Evolutionary conservation across 208 protist genomes (phyloP), one percentile per base, ranked within the genome.

Genomic region (Acanthamoeba sp.): DNA sequence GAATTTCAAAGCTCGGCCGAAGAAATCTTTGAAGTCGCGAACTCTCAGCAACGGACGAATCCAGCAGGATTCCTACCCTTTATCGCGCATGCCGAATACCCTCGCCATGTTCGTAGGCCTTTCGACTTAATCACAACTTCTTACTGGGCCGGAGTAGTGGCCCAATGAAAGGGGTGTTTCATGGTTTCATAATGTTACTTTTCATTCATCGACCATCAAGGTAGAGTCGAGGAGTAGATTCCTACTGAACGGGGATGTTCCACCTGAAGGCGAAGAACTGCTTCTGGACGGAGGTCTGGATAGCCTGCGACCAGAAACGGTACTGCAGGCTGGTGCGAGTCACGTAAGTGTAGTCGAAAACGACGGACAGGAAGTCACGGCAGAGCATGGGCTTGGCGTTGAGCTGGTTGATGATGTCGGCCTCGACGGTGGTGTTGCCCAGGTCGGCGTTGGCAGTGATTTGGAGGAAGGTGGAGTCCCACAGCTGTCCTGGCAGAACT

Each of bases 301-400:
- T 27, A 14, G 50, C 50, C 27, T 62, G 50, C 1, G 48, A 29
- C 40, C 69, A 78, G 38, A 78, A 78, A 5, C 69, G 69, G 34
- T 52, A 88, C 48, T 64, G 78, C 0, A 27, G 34, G 6, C 38
- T 22, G 73, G 42, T 42, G 73, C 38, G 73, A 14, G 73, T 42
- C 10, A 48, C 69, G 38, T 78, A 78, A 0, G 50, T 59, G 78
- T 88, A 64, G 34, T 88, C 78, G 22, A 88, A 88, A 1, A 62
- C 78, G 2, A 52, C 12, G 32, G 50, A 62, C 0, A 45, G 10
- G 34, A 78, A 78, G 69, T 78, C 69, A 5, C 69, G 32, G 34
- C 69, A 78, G 36, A 78, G 69, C 69, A 78, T 78, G 34, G 69
- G 69, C 69, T 78, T 78, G 36, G 69, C 36, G 16, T 38, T 78